Percentiles rank a stretch among this genome's conserved stretches.
Evolutionary conservation across 257 asterid genomes (phyloP).

Genomic region (Thymus quinquecostatus): DNA sequence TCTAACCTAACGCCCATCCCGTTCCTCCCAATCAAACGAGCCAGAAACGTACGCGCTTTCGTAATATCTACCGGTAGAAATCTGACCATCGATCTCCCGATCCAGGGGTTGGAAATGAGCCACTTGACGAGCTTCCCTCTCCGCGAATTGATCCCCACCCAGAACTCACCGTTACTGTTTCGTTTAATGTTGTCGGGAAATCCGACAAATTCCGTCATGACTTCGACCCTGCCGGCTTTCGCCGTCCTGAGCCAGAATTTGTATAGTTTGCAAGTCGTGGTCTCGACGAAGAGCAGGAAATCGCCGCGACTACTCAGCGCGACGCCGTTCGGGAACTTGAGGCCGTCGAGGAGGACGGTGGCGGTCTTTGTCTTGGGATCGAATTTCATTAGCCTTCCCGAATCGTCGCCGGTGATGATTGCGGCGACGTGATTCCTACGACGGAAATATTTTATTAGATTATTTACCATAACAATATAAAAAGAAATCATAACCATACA

Average conservation of each 20-base stretch:
- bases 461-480: too few relatives aligned
- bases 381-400: constrained; percentile 68
- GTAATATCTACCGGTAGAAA: constrained; percentile 47
- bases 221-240: constrained; percentile 43
- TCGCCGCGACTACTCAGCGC: constrained; percentile 57
- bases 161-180: constrained; percentile 60
- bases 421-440: constrained; percentile 50
- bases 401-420: constrained; percentile 52
- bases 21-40: constrained; percentile 24
- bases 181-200: constrained; percentile 74
- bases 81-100: constrained; percentile 40
- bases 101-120: constrained; percentile 53
- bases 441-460: too few relatives aligned
- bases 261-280: constrained; percentile 54
- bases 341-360: constrained; percentile 42
- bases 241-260: constrained; percentile 60
- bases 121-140: constrained; percentile 45
- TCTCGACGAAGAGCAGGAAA: constrained; percentile 65
- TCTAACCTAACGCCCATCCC: constrained; percentile 62
- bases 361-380: constrained; percentile 48
- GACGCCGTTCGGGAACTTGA: constrained; percentile 82
- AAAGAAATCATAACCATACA: too few relatives aligned
- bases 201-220: constrained; percentile 51
- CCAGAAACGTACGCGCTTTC: constrained; percentile 32
- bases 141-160: constrained; percentile 68